Base-by-base conservation (phyloP, 139 green algal genomes). In the Asterochloris erici region DNA sequence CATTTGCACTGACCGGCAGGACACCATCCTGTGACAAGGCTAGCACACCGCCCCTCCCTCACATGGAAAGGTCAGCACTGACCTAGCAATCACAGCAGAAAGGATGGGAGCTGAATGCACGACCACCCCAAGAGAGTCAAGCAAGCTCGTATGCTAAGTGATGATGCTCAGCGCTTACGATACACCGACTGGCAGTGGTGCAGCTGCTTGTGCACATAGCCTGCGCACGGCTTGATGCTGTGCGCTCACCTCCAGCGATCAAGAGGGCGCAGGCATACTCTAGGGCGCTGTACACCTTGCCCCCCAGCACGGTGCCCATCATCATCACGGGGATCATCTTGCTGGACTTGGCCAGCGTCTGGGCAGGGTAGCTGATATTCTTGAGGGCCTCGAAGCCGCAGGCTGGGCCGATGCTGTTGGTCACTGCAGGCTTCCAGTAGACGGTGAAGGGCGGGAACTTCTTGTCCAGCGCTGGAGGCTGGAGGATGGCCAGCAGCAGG, bases 271-370 rank as follows among this genome's bases (percentile, higher is more conserved):
- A 97, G 24, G 92, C 12, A 81, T 99, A 99, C 89, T 99, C 95
- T 0, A 95, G 63, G 0, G 82, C 17, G 14, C 79, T 90, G 90
- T 99, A 99, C 13, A 82, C 85, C 83, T 93, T 94, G 70, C 92
- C 87, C 66, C 95, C 91, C 38, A 99, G 84, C 12, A 99, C 19
- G 1, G 91, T 93, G 14, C 96, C 97, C 84, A 96, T 93, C 0
- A 98, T 26, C 96, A 99, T 99, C 27, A 98, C 95, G 0, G 95
- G 96, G 4, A 99, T 95, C 95, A 98, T 96, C 88, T 99, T 99
- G 85, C 92, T 97, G 21, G 93, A 98, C 90, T 99, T 99, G 70
- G 92, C 94, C n/a, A 98, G 89, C 77, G 98, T 96, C 85, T 98
- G 94, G 0, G 93, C 94, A 13, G 93, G 91, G 82, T 98, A 98